Evolutionary conservation across 345 rosid species (phyloP), one percentile per base, ranked within the genome.

Genomic region (Turnera subulata): DNA sequence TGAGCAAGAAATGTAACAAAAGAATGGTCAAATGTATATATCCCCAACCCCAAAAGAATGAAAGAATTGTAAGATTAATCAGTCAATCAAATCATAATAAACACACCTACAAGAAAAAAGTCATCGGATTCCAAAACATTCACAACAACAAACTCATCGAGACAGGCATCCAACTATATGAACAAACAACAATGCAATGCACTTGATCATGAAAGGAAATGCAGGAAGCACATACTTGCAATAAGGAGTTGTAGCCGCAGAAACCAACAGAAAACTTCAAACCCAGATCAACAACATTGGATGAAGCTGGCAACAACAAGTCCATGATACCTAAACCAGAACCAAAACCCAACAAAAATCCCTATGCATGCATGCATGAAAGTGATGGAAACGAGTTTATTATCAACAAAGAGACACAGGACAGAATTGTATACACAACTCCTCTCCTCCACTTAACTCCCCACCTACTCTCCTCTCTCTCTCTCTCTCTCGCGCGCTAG

Each of bases 81-180:
- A 73, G 66, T 40, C 61, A 75, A 71, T 12, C 35, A 50, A 50
- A 1, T 1, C 32, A 75, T 42, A 5, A 42, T 42, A 42, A 13
- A 42, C 16, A 69, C 46, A 78, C 71, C 80, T 78, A 84, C 64
- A 76, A 75, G 60, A 73, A 79, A 84, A 78, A 73, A 80, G 75
- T 85, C 94, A 93, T 89, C 96, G 97, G 99, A 89, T 89, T 85
- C 99, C 97, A 68, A 53, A 68, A 63, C 67, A 58, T 65, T 73
- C 73, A 70, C 59, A 71, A 62, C 62, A 56, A 73, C 90, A 85
- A 72, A 69, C 52, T 79, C 89, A 85, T 80, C 57, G 77, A 45
- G 58, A 72, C 58, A 67, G 64, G 65, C 55, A 51, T 39, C 53
- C 66, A 66, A 61, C 45, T 47, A 21, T 68, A 67, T 65, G 67